These are phyloP conservation scores for Chalara sp. DNA, from an alignment of 2,329 filamentous ascomycete species.

Conservation along the genomic window DNA sequence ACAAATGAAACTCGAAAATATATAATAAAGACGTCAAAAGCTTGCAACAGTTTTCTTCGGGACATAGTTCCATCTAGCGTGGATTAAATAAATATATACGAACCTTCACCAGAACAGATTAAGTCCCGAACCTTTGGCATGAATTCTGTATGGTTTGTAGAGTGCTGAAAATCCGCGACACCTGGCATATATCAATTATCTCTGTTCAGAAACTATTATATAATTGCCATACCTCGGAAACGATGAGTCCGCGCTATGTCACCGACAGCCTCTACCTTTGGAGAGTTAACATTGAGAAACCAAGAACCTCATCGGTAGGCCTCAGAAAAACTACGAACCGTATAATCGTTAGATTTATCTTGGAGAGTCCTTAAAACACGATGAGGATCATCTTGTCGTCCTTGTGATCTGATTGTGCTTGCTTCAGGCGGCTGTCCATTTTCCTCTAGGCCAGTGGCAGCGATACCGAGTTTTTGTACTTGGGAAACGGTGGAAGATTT, in stretches of 20 bases:
- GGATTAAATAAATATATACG: background rate
- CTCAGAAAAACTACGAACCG: slow-evolving; percentile 31
- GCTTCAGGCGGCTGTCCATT: background rate
- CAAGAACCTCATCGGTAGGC: background rate
- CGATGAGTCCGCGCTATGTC: slow-evolving; percentile 74
- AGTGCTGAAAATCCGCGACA: slow-evolving; percentile 81
- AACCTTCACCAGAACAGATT: slow-evolving; percentile 62
- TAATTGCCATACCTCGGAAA: slow-evolving; percentile 55
- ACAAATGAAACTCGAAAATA: no score
- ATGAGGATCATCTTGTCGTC: slow-evolving; percentile 45
- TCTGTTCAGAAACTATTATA: slow-evolving; percentile 4
- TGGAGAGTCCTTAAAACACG: slow-evolving; percentile 55
- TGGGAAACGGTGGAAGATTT: no score
- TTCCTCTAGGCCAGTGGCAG: background rate
- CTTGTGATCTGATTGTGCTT: slow-evolving; percentile 33
- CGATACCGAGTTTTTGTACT: no score
- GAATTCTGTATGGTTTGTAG: slow-evolving; percentile 61
- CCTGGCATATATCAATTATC: slow-evolving; percentile 40
- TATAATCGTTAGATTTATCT: slow-evolving; percentile 64
- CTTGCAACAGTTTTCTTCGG: no score
- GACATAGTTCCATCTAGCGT: no score
- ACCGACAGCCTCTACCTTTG: slow-evolving; percentile 57
- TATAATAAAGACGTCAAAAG: no score
- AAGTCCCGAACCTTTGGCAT: slow-evolving; percentile 65
- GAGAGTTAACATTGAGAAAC: background rate